Percentiles rank a stretch among this genome's conserved stretches.
Conservation (phyloP, 2,329 filamentous ascomycete genomes). For the Apiospora phragmitis region DNA sequence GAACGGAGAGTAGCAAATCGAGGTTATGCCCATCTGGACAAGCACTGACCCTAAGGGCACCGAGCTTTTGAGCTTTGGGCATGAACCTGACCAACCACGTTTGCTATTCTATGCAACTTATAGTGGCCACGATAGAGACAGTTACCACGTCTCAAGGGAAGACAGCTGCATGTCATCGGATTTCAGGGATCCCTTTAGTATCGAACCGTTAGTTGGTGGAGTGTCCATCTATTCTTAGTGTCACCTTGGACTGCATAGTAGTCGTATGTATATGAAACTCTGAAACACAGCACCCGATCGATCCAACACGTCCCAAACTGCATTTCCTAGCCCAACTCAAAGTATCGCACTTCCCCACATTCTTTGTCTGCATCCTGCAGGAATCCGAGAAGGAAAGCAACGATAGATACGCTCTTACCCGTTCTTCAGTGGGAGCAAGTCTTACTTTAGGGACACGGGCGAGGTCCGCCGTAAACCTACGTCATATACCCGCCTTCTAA, state of each 20-base stretch:
- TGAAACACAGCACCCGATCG: neutral
- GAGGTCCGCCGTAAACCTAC: neutral
- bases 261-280: neutral
- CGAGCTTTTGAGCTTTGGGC: neutral
- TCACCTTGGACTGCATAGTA: neutral
- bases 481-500: conserved; percentile 2
- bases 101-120: neutral
- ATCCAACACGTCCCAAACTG: neutral
- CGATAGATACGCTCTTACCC: neutral
- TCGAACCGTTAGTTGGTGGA: neutral
- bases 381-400: neutral
- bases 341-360: neutral
- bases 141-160: neutral
- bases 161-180: neutral
- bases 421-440: neutral
- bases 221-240: neutral
- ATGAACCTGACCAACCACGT: neutral
- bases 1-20: neutral
- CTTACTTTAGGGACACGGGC: neutral
- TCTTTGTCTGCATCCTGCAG: neutral
- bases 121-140: neutral
- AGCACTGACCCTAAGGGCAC: neutral
- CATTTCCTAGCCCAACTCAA: neutral
- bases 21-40: neutral
- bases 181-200: neutral